Percentiles rank a stretch among this genome's conserved stretches.
phyloP scores from a whole-genome alignment of 768 basidiomycete genomes.

The Hygrophorus pudorinus region DNA sequence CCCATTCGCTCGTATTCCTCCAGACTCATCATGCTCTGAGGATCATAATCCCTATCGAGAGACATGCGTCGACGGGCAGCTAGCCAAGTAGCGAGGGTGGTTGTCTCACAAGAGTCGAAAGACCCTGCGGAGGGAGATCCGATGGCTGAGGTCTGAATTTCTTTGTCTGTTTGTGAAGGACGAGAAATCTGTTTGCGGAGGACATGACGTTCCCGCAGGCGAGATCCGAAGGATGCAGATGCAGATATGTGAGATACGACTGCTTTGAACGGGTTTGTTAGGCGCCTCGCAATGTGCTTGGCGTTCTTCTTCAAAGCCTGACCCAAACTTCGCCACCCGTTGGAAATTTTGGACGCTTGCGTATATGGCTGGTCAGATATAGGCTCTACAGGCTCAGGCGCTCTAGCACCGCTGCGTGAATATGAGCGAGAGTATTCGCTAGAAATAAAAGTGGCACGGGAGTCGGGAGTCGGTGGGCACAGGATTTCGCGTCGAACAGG shows the following conservation, averaged over 20 bases:
- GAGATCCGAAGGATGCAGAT: background rate
- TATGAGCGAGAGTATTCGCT: constrained; percentile 20
- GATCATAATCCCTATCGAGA: constrained; percentile 16
- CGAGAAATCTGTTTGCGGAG: background rate
- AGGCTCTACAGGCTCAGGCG: constrained; percentile 26
- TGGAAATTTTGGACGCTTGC: constrained; percentile 20
- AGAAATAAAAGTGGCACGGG: constrained; percentile 22
- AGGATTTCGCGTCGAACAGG: constrained; percentile 32
- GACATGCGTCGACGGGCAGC: constrained; percentile 25
- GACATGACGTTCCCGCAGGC: background rate
- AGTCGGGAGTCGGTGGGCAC: constrained; percentile 25
- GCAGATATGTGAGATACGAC: constrained; percentile 1
- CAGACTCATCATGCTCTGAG: constrained; percentile 26
- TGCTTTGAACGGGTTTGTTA: constrained; percentile 12
- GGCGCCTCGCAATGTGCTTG: constrained; percentile 14
- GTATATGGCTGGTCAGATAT: background rate
- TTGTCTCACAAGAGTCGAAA: constrained; percentile 10
- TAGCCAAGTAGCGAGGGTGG: constrained; percentile 24
- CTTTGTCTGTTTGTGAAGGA: background rate
- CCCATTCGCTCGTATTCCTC: constrained; percentile 39
- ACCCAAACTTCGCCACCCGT: constrained; percentile 22
- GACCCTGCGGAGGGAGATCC: constrained; percentile 15
- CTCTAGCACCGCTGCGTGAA: constrained; percentile 29
- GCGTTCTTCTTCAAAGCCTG: constrained; percentile 17
- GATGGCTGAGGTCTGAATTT: background rate